Evolutionary conservation across 2,329 filamentous ascomycete genomes (phyloP), one percentile per base, ranked within the genome.

Genomic region (Colletotrichum incanum): DNA sequence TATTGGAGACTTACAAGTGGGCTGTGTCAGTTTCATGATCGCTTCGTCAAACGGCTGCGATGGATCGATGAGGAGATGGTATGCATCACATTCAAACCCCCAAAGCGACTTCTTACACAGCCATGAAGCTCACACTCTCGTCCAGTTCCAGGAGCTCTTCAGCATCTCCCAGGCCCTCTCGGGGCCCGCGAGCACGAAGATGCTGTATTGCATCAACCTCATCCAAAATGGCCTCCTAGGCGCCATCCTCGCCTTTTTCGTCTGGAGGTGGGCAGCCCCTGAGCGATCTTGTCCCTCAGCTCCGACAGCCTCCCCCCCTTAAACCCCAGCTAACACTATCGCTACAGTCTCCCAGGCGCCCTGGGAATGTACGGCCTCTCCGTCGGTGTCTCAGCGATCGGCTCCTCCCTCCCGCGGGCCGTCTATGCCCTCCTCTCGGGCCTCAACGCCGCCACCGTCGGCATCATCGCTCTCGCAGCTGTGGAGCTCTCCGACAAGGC

Each of bases 91-190:
- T 60, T 28, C 14, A 5, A 1, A 55, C 3, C 23, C 34, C 12
- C 11, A 3, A 18, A 50, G 14, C 9, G 11, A 18, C 9, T 11
- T 18, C 5, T 43, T 8, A 34, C 47, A 50, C 28, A 31, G 18
- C 5, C 43, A 55, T 16, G 49, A 45, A 18, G 11, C 49, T 64
- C 5, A 55, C 26, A 12, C 14, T 23, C 37, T 1, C 39, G 14
- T 43, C 59, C 89, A 92, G 88, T 93, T 91, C 79, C 89, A 92
- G 80, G 91, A 93, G 76, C 84, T 93, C 8, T 93, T 93, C 79
- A 89, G 88, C 28, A 80, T 93, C 61, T 89, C 86, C 65, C 91
- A 93, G 79, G 89, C 89, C 2, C 83, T 93, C 14, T 88, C 89
- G 0, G 91, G 91, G 0, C 91, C 91, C 0, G 91, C 77, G 0